Evolutionary conservation across 2,329 filamentous ascomycete genomes (phyloP).

Genomic region (Tolypocladium amazonense): DNA sequence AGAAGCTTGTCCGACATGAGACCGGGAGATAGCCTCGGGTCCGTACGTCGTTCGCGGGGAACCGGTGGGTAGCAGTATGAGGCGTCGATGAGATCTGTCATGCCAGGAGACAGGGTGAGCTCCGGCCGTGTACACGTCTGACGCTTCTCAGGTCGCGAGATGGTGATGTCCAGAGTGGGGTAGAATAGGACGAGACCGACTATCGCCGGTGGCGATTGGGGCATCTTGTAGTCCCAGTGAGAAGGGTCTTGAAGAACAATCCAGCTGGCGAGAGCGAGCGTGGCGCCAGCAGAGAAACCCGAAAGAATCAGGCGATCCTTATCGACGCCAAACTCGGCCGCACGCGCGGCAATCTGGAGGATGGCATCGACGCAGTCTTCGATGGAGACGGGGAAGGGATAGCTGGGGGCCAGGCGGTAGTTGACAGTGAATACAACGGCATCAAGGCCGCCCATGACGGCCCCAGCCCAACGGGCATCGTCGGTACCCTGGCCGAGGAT

Average conservation of each 20-base stretch:
- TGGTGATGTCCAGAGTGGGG: conserved; percentile 51
- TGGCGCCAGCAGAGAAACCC: conserved; percentile 55
- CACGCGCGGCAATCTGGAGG: conserved; percentile 46
- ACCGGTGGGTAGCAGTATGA: conserved; percentile 47
- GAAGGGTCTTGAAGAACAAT: conserved; percentile 32
- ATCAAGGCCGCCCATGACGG: conserved; percentile 38
- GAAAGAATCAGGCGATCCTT: conserved; percentile 43
- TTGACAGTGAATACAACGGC: conserved; percentile 54
- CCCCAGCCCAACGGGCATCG: conserved; percentile 49
- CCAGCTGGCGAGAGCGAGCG: conserved; percentile 39
- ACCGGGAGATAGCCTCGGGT: conserved; percentile 48
- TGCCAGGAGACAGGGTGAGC: conserved; percentile 42
- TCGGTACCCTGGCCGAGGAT: conserved; percentile 52
- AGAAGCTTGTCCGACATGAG: conserved; percentile 44
- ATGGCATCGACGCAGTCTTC: conserved; percentile 57
- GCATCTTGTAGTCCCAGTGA: conserved; percentile 25
- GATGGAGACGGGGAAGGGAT: conserved; percentile 53
- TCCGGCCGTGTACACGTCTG: conserved; percentile 43
- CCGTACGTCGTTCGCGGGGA: conserved; percentile 30
- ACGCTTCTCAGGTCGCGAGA: conserved; percentile 44
- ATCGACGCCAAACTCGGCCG: conserved; percentile 47
- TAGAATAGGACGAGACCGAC: conserved; percentile 49
- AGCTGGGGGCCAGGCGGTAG: conserved; percentile 56
- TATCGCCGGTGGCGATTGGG: conserved; percentile 32
- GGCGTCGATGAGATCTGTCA: conserved; percentile 54